Conservation (phyloP, 768 basidiomycete species). For the Leccinum uliginosum region DNA sequence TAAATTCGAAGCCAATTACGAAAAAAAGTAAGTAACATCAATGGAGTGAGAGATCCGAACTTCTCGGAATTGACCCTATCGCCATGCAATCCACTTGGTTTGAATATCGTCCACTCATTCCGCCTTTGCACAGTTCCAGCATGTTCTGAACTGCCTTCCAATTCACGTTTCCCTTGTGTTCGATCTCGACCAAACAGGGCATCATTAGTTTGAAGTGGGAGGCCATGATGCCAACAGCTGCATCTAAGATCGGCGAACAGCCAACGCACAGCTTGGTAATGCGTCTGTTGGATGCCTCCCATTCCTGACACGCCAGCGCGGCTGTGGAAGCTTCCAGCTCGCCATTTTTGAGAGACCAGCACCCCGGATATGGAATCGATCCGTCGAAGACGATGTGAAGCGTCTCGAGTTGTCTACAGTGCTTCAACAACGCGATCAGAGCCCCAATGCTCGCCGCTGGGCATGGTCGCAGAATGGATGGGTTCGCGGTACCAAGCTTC, state of each 20-base stretch:
- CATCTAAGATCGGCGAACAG: slow-evolving; percentile 13
- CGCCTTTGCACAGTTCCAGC: neutral
- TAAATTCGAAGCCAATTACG: no score
- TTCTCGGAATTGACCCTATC: neutral
- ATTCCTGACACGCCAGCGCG: neutral
- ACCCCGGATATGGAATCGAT: neutral
- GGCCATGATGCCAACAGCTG: neutral
- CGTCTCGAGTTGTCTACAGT: slow-evolving; percentile 11
- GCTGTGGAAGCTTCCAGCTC: neutral
- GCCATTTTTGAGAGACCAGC: neutral
- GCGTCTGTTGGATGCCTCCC: slow-evolving; percentile 6
- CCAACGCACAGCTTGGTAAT: slow-evolving; percentile 15
- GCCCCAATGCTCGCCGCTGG: slow-evolving; percentile 10
- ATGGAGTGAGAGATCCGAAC: neutral
- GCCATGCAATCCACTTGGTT: no score
- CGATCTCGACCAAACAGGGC: slow-evolving; percentile 9
- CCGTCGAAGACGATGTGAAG: slow-evolving; percentile 20
- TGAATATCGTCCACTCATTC: neutral
- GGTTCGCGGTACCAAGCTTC: slow-evolving; percentile 14
- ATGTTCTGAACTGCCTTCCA: slow-evolving; percentile 10
- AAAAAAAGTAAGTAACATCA: neutral
- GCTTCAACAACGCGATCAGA: slow-evolving; percentile 10
- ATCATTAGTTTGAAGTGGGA: slow-evolving; percentile 13
- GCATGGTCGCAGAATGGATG: neutral
- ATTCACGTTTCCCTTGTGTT: neutral